Evolutionary conservation across 768 basidiomycete genomes (phyloP), one percentile per base, ranked within the genome.

Genomic region (Suillus ampliporus): DNA sequence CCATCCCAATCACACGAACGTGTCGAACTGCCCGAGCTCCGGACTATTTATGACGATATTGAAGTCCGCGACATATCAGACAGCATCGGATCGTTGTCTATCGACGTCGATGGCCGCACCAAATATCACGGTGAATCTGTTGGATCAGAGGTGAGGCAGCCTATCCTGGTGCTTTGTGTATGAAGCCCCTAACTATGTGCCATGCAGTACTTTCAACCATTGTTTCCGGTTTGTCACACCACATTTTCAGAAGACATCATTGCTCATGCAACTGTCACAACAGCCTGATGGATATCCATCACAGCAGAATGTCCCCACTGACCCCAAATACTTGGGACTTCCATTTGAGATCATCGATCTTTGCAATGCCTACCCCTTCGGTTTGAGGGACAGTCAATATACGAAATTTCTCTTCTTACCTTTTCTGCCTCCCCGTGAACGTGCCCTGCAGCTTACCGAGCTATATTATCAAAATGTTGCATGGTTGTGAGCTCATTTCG

Each of bases 121-220:
- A 79, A 76, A 61, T 85, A 85, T 69, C 81, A 82, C 64, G 84
- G 84, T 14, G 81, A 79, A 62, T 80, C 81, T 5, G 79, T 83
- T 26, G 76, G 80, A 19, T 81, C 83, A 26, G 84, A 85, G 78
- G 85, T 84, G 64, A 57, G 73, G n/a, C 50, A 34, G 13, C 50
- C n/a, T 23, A 37, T 40, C 14, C 57, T 46, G 11, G 19, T 38
- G 5, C 5, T 50, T 28, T 21, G 28, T 17, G 35, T 21, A 51
- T 23, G 15, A 41, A 11, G 41, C 38, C 51, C 40, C 31, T 64
- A 44, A 61, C 26, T 47, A n/a, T 62, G 26, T 21, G 19, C 23
- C 52, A 56, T 52, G 28, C 60, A 80, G 80, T 80, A 79, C 62
- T 74, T 81, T 38, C 75, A 81, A 65, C 78, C 77, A 58, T 67